Evolutionary conservation across 495 filamentous ascomycete species (phyloP), one percentile per base, ranked within the genome.

Genomic region (Evansstolkia leycettana): DNA sequence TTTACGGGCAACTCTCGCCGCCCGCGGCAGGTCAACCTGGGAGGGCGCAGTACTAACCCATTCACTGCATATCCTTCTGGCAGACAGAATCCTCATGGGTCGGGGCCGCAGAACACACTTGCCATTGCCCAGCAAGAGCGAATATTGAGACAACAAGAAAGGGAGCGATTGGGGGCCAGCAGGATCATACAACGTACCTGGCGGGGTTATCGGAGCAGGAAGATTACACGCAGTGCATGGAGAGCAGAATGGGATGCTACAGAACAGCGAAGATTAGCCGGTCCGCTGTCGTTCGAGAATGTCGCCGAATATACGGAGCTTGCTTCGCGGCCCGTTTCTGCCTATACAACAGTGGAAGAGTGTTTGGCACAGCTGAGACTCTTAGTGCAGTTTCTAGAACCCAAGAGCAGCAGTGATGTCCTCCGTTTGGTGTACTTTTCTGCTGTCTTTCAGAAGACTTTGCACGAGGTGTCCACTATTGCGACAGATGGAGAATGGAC

Each of bases 11-110:
- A 55, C 62, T 80, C 87, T 46, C 77, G 86, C 45, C 81, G 80
- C 37, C 79, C 78, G 33, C 80, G 90, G 35, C 84, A 94, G 53
- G 85, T 98, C 44, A 94, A 98, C 56, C 79, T 98, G 39, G 89
- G 84, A 34, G 92, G 88, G 45, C 82, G 88, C 42, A 73, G 76
- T 47, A 65, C 57, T 37, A 84, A 90, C 57, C 78, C 83, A 17
- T 84, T 87, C 56, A 75, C 78, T 40, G 60, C 72, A 51, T 63
- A 53, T 39, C 53, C 59, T n/a, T 48, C 63, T 30, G 44, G 46
- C 18, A 45, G 59, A 48, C 49, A 44, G 34, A 43, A 54, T 12
- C 58, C 58, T 33, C 61, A 63, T 50, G 61, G 63, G 50, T 10
- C 70, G 7, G 80, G 80, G 13, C 67, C 76, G 2, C 82, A 84